phyloP scores from a whole-genome alignment of 75 land plant genomes.

The Pinus taeda region DNA sequence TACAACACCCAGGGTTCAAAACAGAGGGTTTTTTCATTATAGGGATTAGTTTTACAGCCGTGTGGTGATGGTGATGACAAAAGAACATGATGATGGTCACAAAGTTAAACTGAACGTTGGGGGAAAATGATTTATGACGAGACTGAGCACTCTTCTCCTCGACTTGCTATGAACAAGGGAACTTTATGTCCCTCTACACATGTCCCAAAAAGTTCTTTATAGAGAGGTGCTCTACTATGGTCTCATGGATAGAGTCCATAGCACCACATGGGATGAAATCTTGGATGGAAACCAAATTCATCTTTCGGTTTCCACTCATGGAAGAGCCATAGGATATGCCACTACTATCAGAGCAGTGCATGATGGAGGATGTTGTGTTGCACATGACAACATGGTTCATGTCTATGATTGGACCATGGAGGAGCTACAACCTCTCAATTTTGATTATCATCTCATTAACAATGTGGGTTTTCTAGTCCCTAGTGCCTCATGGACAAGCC shows the following conservation, averaged over 20 bases:
- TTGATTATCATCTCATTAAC: conserved; percentile 73
- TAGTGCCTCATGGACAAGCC: conserved; percentile 44
- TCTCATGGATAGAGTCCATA: conserved; percentile 55
- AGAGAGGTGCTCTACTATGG: conserved; percentile 80
- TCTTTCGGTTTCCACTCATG: conserved; percentile 39
- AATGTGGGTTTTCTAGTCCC: conserved; percentile 73
- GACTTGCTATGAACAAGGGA: conserved; percentile 87
- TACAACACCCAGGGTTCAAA: no score
- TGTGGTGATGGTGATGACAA: conserved; percentile 27
- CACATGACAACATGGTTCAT: conserved; percentile 82
- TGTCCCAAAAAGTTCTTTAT: conserved; percentile 60
- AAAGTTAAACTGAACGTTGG: conserved; percentile 76
- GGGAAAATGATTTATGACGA: conserved; percentile 72
- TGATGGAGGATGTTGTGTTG: conserved; percentile 86
- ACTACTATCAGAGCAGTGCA: conserved; percentile 76
- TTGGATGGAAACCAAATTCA: conserved; percentile 62
- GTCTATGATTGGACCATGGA: conserved; percentile 86
- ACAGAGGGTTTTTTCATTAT: no score
- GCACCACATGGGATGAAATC: conserved; percentile 62
- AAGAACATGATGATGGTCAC: conserved; percentile 52
- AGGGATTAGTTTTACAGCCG: background rate
- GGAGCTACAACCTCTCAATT: conserved; percentile 56
- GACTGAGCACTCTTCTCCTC: conserved; percentile 70
- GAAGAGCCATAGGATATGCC: conserved; percentile 74
- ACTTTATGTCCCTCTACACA: conserved; percentile 51